Evolutionary conservation across 805 yeast genomes (phyloP).

Genomic region (Candida loeiensis): DNA sequence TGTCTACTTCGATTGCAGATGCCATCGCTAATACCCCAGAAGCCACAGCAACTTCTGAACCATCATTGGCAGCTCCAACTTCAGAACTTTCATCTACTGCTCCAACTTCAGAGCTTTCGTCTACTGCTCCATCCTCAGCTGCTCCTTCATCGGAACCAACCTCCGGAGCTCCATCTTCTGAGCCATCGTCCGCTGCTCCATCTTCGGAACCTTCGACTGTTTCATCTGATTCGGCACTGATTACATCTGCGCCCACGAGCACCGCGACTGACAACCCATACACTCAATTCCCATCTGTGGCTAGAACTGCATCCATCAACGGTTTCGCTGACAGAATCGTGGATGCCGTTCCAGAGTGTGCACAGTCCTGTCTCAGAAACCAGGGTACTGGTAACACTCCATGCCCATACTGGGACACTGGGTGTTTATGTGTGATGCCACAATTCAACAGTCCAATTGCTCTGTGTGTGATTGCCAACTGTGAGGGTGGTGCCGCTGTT

Average conservation of each 20-base stretch:
- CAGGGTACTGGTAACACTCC: constrained; percentile 34
- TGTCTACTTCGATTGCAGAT: constrained; percentile 19
- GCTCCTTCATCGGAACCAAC: constrained; percentile 1
- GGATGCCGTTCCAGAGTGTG: constrained; percentile 33
- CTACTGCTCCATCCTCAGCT: not conserved
- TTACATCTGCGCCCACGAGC: constrained; percentile 1
- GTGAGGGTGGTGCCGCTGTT: constrained; percentile 28
- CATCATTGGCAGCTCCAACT: constrained; percentile 18
- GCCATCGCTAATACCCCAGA: constrained; percentile 22
- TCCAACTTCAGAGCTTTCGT: constrained; percentile 24
- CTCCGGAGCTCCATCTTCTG: not conserved
- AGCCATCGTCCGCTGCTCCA: constrained; percentile 7
- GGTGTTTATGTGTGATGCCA: constrained; percentile 43
- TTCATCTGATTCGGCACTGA: constrained; percentile 2
- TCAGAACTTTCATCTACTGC: constrained; percentile 25
- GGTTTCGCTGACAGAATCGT: constrained; percentile 31
- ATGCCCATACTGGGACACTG: constrained; percentile 46
- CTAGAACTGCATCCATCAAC: not conserved
- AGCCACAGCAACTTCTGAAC: constrained; percentile 1
- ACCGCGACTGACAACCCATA: not conserved
- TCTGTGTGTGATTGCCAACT: constrained; percentile 25
- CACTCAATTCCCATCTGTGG: not conserved
- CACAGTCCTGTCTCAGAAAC: constrained; percentile 25
- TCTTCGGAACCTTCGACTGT: not conserved
- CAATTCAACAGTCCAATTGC: constrained; percentile 31